These are phyloP conservation scores for Pyrenophora teres DNA, from an alignment of 2,329 filamentous ascomycete genomes.

Conservation along the genomic window DNA sequence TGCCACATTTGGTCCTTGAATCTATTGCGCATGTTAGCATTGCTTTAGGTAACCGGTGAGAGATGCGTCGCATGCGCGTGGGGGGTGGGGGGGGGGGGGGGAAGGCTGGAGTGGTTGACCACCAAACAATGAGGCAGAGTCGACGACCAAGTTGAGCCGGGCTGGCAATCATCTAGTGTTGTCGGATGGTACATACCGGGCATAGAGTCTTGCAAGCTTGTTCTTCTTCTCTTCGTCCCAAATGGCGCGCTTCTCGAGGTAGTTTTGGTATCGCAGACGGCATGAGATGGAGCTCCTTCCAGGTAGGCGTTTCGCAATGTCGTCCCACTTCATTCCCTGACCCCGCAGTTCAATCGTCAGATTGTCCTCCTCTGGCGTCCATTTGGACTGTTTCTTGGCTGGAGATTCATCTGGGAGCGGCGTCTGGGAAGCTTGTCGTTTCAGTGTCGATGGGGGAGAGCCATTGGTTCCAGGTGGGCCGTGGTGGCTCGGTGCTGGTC, in stretches of 20 bases:
- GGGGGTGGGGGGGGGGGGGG: not conserved
- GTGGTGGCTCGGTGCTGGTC: slow-evolving; percentile 26
- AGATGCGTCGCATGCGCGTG: slow-evolving; percentile 13
- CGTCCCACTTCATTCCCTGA: slow-evolving; percentile 97
- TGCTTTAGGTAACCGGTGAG: slow-evolving; percentile 6
- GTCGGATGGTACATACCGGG: slow-evolving; percentile 66
- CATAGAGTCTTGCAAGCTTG: slow-evolving; percentile 90
- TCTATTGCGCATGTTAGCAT: slow-evolving; percentile 56
- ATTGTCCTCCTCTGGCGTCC: slow-evolving; percentile 92
- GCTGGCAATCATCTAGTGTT: slow-evolving; percentile 13
- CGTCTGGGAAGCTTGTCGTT: slow-evolving; percentile 46
- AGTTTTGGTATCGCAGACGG: slow-evolving; percentile 95
- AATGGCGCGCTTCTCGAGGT: slow-evolving; percentile 87
- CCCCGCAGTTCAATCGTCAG: slow-evolving; percentile 90
- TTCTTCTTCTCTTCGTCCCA: slow-evolving; percentile 99
- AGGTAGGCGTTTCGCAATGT: slow-evolving; percentile 88
- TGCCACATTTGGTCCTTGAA: slow-evolving; percentile 99
- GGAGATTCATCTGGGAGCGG: slow-evolving; percentile 44
- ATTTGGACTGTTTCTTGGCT: slow-evolving; percentile 77
- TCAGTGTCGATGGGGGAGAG: slow-evolving; percentile 44
- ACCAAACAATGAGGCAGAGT: slow-evolving; percentile 9
- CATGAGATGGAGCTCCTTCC: slow-evolving; percentile 94
- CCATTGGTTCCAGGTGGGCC: slow-evolving; percentile 33
- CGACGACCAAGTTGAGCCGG: slow-evolving; percentile 3
- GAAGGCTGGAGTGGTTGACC: not conserved